Evolutionary conservation across 2,329 filamentous ascomycete genomes (phyloP).

Genomic region (Claviceps monticola): DNA sequence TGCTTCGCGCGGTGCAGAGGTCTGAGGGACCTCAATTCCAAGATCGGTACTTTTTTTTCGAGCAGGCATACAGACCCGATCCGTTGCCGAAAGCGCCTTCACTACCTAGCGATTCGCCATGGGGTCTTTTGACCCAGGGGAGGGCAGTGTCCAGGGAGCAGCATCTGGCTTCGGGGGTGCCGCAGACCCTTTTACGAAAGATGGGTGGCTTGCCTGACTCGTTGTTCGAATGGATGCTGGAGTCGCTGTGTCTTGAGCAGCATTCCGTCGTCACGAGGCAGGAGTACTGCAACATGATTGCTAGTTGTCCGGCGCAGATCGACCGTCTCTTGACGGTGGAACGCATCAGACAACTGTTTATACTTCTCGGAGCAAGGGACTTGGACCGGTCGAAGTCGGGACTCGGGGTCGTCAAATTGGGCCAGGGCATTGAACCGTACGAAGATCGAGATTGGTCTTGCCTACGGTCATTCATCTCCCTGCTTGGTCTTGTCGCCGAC

Average conservation of each 20-base stretch:
- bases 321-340: conserved; percentile 29
- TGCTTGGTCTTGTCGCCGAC: conserved; percentile 25
- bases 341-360: conserved; percentile 40
- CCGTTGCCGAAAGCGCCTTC: conserved; percentile 15
- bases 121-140: conserved; percentile 35
- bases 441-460: conserved; percentile 31
- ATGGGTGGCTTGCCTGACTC: conserved; percentile 41
- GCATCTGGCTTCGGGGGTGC: conserved; percentile 47
- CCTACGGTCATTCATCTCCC: conserved; percentile 28
- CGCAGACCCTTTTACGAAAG: conserved; percentile 32
- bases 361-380: conserved; percentile 36
- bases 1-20: conserved; percentile 36
- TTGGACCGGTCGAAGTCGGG: conserved; percentile 24
- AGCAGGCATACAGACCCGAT: conserved; percentile 16
- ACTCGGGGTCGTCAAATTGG: conserved; percentile 11
- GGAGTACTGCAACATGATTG: conserved; percentile 45
- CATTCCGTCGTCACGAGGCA: conserved; percentile 38
- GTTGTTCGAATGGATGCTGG: conserved; percentile 51
- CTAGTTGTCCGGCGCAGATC: conserved; percentile 29
- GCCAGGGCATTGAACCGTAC: conserved; percentile 14
- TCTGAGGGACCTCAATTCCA: conserved; percentile 25
- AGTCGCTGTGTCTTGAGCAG: conserved; percentile 40
- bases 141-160: conserved; percentile 34
- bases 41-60: conserved; percentile 37
- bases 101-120: conserved; percentile 24